Percentiles rank a stretch among this genome's conserved stretches.
Evolutionary conservation across 768 basidiomycete species (phyloP).

Genomic region (Phanerochaete carnosa): DNA sequence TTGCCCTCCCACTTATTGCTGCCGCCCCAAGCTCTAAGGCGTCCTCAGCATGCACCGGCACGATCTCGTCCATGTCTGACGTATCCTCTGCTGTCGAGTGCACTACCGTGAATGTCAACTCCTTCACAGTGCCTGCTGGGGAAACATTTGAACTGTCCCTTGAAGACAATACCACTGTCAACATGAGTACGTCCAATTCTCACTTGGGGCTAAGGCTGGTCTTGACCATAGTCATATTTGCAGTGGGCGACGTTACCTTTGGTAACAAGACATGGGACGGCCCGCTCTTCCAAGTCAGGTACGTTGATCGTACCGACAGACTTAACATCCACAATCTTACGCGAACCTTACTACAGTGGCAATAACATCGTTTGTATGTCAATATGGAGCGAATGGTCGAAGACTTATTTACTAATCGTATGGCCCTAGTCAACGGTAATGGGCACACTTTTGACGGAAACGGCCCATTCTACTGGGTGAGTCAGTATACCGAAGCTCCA

Average conservation of each 20-base stretch:
- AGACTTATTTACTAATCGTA: neutral
- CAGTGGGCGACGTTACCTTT: constrained; percentile 58
- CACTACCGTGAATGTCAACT: constrained; percentile 52
- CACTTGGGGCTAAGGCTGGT: neutral
- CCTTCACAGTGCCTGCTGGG: constrained; percentile 56
- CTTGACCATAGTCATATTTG: neutral
- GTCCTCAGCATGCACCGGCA: constrained; percentile 40
- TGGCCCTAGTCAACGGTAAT: constrained; percentile 36
- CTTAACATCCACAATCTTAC: neutral
- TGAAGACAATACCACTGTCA: constrained; percentile 50
- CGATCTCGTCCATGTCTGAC: constrained; percentile 50
- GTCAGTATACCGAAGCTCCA: neutral
- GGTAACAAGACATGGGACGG: constrained; percentile 50
- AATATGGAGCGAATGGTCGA: too few species aligned
- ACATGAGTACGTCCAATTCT: constrained; percentile 41
- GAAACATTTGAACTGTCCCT: constrained; percentile 46
- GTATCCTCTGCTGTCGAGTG: constrained; percentile 51
- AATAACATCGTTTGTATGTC: constrained; percentile 44
- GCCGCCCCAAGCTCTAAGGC: neutral
- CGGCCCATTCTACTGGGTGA: constrained; percentile 43
- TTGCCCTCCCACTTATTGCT: neutral
- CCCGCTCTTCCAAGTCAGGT: constrained; percentile 53
- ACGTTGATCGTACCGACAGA: constrained; percentile 6
- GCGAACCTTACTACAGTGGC: constrained; percentile 33
- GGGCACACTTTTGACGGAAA: constrained; percentile 38